Conservation (phyloP, 441 rosid species). For the Croton setiger region DNA sequence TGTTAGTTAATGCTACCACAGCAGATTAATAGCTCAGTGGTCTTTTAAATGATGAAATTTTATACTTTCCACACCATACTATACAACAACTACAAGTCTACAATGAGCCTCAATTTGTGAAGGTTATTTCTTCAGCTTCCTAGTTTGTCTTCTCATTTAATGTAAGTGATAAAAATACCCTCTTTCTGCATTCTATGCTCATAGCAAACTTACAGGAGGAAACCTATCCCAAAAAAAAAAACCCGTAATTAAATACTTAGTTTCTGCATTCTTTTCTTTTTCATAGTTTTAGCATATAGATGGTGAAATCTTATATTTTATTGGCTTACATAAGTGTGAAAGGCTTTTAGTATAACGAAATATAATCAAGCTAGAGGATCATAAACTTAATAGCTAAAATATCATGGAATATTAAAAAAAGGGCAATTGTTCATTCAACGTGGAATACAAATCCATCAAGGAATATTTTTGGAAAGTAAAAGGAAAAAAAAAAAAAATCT, state of each 20-base stretch:
- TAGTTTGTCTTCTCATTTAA: not conserved
- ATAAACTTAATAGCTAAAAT: not conserved
- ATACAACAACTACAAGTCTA: not conserved
- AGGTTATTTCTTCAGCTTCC: not conserved
- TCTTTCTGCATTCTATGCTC: not conserved
- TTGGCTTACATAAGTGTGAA: not conserved
- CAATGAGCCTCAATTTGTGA: not conserved
- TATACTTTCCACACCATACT: not conserved
- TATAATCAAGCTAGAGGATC: not conserved
- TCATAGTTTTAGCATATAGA: not conserved
- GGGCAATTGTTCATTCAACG: not conserved
- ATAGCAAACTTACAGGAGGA: not conserved
- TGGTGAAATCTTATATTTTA: not conserved
- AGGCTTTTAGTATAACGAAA: not conserved
- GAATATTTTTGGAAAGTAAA: not conserved
- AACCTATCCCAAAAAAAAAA: not conserved
- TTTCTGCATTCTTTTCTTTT: too few species aligned
- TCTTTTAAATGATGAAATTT: not conserved
- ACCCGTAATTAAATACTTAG: too few species aligned
- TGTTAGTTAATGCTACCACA: not conserved
- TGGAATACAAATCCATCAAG: not conserved
- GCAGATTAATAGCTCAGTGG: not conserved
- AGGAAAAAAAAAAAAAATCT: not conserved
- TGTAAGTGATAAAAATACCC: not conserved
- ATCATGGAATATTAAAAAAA: not conserved